A percentile compares a stretch with the other conserved stretches of the same genome.
Evolutionary conservation across 306 rosid species (phyloP).

Genomic region (Ceratonia siliqua): DNA sequence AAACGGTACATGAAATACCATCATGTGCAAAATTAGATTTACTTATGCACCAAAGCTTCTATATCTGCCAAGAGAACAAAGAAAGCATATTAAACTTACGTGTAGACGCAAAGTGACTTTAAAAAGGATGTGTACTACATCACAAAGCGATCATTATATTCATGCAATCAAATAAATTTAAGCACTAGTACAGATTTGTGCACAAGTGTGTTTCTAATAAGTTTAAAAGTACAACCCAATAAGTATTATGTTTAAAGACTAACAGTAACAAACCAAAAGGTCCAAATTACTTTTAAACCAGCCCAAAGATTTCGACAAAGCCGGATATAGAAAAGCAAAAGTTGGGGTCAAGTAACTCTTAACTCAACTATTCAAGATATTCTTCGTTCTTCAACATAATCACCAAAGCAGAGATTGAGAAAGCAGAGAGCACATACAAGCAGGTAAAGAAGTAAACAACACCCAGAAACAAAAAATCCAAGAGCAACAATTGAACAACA

Average conservation of each 20-base stretch:
- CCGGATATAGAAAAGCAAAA: conserved; percentile 11
- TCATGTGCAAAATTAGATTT: conserved; percentile 27
- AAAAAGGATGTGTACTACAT: conserved; percentile 18
- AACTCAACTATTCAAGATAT: neutral
- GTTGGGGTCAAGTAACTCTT: neutral
- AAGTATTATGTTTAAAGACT: neutral
- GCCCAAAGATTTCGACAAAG: conserved; percentile 9
- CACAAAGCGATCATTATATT: conserved; percentile 6
- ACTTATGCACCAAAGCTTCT: neutral
- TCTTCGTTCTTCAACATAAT: neutral
- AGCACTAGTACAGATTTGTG: conserved; percentile 16
- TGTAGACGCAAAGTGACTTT: conserved; percentile 21
- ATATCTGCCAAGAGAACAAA: neutral
- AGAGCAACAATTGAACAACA: conserved; percentile 1
- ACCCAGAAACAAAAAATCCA: neutral
- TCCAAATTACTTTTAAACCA: neutral
- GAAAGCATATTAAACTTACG: neutral
- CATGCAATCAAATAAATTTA: conserved; percentile 30
- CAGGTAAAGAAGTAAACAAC: neutral
- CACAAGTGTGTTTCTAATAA: conserved; percentile 22
- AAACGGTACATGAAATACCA: conserved; percentile 10
- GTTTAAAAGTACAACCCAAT: conserved; percentile 8
- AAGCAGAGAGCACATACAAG: neutral
- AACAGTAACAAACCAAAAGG: conserved; percentile 21
- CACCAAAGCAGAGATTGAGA: conserved; percentile 9